Conservation (phyloP, 192 early-diverging fungal species). For the Coemansia javaensis region DNA sequence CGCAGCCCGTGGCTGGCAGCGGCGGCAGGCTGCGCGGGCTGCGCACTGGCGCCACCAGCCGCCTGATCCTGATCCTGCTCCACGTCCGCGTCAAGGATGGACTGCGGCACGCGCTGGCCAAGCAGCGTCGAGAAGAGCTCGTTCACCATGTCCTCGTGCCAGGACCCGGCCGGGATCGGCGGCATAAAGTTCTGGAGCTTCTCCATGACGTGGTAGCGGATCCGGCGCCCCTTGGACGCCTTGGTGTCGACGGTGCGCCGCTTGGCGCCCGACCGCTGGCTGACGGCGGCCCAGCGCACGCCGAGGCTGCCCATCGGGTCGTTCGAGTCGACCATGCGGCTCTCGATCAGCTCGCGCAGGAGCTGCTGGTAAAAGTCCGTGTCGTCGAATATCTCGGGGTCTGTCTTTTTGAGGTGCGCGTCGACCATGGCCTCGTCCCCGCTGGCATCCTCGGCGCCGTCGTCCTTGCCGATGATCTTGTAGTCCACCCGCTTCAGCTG, state of each 20-base stretch:
- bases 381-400: conserved; percentile 89
- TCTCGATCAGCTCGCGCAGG: conserved; percentile 92
- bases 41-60: no score
- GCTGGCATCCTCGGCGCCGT: not conserved
- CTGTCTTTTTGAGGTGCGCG: conserved; percentile 57
- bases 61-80: no score
- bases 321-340: conserved; percentile 84
- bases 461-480: conserved; percentile 32
- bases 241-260: conserved; percentile 76
- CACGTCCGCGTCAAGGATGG: conserved; percentile 30
- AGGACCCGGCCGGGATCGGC: conserved; percentile 77
- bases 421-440: conserved; percentile 34
- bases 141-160: conserved; percentile 92
- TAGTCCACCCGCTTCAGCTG: conserved; percentile 75
- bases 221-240: conserved; percentile 85
- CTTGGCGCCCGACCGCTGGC: conserved; percentile 59
- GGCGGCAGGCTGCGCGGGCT: not conserved
- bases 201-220: conserved; percentile 94
- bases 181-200: conserved; percentile 97
- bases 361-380: conserved; percentile 93
- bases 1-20: conserved; percentile 25
- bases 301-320: conserved; percentile 71
- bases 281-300: conserved; percentile 80
- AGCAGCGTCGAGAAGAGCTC: conserved; percentile 86
- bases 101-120: conserved; percentile 56